Percentiles rank a stretch among this genome's conserved stretches.
phyloP scores from a whole-genome alignment of 129 eudicot genomes.

The Chrysanthemum lavandulifolium region DNA sequence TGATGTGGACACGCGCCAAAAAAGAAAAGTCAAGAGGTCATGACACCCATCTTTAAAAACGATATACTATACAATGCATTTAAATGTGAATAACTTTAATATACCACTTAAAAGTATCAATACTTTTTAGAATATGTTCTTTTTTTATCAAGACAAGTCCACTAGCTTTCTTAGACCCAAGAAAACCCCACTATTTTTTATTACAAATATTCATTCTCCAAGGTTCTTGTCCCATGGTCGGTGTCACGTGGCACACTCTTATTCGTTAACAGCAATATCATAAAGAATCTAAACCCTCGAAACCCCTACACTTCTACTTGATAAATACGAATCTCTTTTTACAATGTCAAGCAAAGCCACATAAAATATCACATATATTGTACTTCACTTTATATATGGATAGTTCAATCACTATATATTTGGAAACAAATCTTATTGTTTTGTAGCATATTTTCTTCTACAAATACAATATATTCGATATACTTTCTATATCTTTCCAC shows the following conservation, averaged over 20 bases:
- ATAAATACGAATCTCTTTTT: constrained; percentile 21
- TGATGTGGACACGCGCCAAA: no score
- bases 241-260: constrained; percentile 32
- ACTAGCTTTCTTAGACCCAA: constrained; percentile 2
- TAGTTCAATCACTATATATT: background rate
- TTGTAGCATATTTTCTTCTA: constrained; percentile 6
- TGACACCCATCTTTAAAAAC: no score
- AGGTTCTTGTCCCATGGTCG: constrained; percentile 36
- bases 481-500: constrained; percentile 20
- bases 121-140: background rate
- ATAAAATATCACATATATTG: background rate
- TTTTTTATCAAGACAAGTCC: constrained; percentile 5
- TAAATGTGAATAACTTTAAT: no score
- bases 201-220: constrained; percentile 19
- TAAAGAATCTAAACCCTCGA: constrained; percentile 16
- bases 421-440: background rate
- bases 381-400: background rate
- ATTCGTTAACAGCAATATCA: constrained; percentile 20
- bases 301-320: constrained; percentile 25
- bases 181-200: background rate
- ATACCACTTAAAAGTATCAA: background rate
- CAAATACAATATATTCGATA: background rate
- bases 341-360: constrained; percentile 2
- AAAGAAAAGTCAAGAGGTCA: no score
- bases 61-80: no score